phyloP scores from a whole-genome alignment of 306 rosid genomes.

The Lathyrus tuberosus region DNA sequence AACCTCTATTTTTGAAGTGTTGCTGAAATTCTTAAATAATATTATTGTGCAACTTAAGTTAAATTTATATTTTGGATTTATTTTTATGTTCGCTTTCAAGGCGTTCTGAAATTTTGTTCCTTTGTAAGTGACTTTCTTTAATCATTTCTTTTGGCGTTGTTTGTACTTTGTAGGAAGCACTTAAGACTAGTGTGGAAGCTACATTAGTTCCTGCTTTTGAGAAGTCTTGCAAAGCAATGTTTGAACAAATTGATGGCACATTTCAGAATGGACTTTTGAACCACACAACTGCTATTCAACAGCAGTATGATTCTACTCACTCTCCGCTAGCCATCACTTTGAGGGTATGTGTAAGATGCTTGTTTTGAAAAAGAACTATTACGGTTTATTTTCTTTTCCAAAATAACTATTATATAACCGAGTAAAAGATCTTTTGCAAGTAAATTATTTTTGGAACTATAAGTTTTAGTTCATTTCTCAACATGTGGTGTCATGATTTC shows the following conservation, averaged over 20 bases:
- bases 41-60: conserved; percentile 22
- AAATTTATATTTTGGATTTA: conserved; percentile 26
- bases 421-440: conserved; percentile 13
- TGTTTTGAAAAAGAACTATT: conserved; percentile 30
- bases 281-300: conserved; percentile 57
- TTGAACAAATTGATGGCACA: conserved; percentile 66
- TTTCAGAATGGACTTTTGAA: conserved; percentile 63
- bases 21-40: neutral
- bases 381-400: neutral
- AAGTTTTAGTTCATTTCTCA: conserved; percentile 8
- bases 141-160: conserved; percentile 29
- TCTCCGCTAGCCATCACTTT: conserved; percentile 65
- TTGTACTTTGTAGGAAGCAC: conserved; percentile 62
- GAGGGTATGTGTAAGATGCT: conserved; percentile 53
- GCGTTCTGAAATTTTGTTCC: conserved; percentile 17
- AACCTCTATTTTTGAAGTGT: neutral
- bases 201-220: conserved; percentile 68
- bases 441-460: neutral
- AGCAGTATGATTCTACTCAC: conserved; percentile 70
- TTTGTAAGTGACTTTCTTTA: conserved; percentile 30
- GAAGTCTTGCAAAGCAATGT: conserved; percentile 67
- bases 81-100: conserved; percentile 22
- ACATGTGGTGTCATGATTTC: conserved; percentile 29
- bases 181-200: conserved; percentile 63
- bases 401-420: neutral